Conservation (phyloP, 108 stramenopile genomes). For the Nitzschia sp. region DNA sequence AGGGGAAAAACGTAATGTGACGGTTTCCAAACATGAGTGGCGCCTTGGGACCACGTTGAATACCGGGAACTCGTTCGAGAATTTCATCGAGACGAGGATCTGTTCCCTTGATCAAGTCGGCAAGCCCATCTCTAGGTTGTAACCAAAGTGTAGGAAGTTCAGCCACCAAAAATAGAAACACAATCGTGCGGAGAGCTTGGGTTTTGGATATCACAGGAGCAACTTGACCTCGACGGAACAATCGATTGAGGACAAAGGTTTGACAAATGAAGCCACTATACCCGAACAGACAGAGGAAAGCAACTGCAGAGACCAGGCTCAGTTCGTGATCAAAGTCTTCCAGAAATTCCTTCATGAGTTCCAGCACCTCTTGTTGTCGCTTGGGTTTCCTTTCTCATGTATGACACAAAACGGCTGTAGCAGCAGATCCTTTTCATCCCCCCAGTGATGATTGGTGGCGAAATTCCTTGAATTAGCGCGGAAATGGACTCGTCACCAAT, state of each 20-base stretch:
- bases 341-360: neutral
- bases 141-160: neutral
- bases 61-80: constrained; percentile 27
- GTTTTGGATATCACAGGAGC: neutral
- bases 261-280: neutral
- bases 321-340: constrained; percentile 4
- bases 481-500: too few relatives aligned
- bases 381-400: too few relatives aligned
- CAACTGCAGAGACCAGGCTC: constrained; percentile 8
- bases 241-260: neutral
- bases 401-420: too few relatives aligned
- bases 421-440: too few relatives aligned
- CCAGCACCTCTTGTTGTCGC: too few relatives aligned
- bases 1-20: constrained; percentile 52
- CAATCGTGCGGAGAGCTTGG: neutral
- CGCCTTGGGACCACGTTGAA: constrained; percentile 36
- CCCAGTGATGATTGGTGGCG: too few relatives aligned
- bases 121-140: constrained; percentile 18
- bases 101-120: constrained; percentile 33
- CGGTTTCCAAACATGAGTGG: constrained; percentile 45
- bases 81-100: constrained; percentile 36
- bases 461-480: too few relatives aligned
- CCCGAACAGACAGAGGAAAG: constrained; percentile 1
- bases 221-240: neutral
- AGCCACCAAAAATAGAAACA: neutral